Evolutionary conservation across 495 filamentous ascomycete genomes (phyloP).

Genomic region (Neurospora tetrasperma): DNA sequence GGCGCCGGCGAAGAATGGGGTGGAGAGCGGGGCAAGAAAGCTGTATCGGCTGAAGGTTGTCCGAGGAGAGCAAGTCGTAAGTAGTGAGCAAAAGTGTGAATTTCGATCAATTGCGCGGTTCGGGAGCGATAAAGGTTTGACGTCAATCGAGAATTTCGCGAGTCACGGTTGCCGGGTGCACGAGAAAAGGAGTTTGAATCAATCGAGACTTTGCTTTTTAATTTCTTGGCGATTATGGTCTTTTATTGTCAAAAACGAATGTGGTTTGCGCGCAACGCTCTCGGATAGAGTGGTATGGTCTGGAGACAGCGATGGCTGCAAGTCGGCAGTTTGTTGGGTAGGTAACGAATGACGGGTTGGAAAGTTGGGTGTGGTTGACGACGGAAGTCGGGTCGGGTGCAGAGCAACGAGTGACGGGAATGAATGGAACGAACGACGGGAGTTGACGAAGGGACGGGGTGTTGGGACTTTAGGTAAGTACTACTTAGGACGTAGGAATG

Average conservation of each 20-base stretch:
- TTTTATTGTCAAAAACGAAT: not conserved
- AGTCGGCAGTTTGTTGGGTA: not conserved
- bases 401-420: not conserved
- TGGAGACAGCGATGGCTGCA: not conserved
- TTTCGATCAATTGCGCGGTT: not conserved
- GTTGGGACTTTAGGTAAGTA: not conserved
- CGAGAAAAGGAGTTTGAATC: not conserved
- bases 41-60: not conserved
- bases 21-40: not conserved
- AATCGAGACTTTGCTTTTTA: not conserved
- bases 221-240: not conserved
- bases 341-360: not conserved
- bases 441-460: not conserved
- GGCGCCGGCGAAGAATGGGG: not conserved
- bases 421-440: not conserved
- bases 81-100: not conserved
- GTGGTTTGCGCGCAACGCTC: not conserved
- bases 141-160: not conserved
- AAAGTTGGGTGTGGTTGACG: not conserved
- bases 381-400: not conserved
- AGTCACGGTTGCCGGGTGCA: not conserved
- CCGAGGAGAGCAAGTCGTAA: not conserved
- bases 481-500: not conserved
- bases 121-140: not conserved
- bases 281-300: not conserved